These are phyloP conservation scores for Crithidia fasciculata DNA, from an alignment of 208 protist species.

Conservation along the genomic window DNA sequence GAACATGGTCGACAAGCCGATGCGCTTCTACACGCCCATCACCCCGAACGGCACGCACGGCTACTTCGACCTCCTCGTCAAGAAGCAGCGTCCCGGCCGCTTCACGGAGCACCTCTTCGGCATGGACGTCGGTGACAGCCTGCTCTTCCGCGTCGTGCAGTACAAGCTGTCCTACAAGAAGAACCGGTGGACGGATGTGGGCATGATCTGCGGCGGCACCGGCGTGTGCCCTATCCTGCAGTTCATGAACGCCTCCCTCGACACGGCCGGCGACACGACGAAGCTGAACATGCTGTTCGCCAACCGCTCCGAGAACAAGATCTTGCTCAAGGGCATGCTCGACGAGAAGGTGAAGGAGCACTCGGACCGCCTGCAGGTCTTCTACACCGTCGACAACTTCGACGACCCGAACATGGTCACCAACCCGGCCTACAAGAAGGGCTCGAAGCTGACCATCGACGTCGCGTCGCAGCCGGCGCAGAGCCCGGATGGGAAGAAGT, in stretches of 20 bases:
- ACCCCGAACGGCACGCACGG: conserved; percentile 86
- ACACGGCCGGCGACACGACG: conserved; percentile 82
- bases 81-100: conserved; percentile 79
- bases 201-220: conserved; percentile 91
- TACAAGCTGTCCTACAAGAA: conserved; percentile 88
- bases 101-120: conserved; percentile 87
- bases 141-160: conserved; percentile 80
- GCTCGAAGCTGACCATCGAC: conserved; percentile 39
- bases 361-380: conserved; percentile 82
- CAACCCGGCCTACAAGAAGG: conserved; percentile 53
- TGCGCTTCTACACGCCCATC: conserved; percentile 93
- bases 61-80: conserved; percentile 90
- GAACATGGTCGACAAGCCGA: conserved; percentile 84
- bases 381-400: conserved; percentile 86
- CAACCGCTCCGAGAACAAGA: conserved; percentile 93
- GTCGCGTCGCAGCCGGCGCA: conserved; percentile 36
- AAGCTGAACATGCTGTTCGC: conserved; percentile 88
- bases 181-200: conserved; percentile 80
- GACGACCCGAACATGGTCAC: conserved; percentile 53
- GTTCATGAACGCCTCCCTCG: conserved; percentile 86
- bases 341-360: conserved; percentile 69
- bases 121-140: conserved; percentile 83
- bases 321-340: conserved; percentile 90
- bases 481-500: conserved; percentile 51
- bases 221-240: conserved; percentile 94